Evolutionary conservation across 73 alveolate genomes (phyloP).

Genomic region (Uronychia setigera): DNA sequence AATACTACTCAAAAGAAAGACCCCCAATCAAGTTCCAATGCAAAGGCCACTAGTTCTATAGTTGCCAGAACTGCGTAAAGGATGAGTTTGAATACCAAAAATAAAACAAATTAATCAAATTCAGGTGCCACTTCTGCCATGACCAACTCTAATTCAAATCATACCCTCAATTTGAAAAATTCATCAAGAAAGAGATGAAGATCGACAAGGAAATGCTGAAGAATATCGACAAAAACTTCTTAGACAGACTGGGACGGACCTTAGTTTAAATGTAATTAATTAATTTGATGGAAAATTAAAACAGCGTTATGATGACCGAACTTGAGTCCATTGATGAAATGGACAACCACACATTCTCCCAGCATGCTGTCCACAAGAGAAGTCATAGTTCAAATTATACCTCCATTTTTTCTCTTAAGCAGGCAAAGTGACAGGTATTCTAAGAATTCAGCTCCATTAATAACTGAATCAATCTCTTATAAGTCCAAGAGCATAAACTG

Average conservation of each 20-base stretch:
- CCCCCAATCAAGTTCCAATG: background rate
- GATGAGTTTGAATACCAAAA: background rate
- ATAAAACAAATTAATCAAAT: no score
- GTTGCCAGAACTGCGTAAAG: background rate
- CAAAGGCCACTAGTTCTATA: background rate
- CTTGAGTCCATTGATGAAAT: no score
- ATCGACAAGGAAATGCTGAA: background rate
- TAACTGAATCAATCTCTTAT: background rate
- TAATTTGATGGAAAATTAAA: no score
- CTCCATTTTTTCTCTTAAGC: background rate
- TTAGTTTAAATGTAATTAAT: background rate
- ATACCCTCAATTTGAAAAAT: no score
- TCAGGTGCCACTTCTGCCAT: background rate
- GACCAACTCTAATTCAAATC: no score
- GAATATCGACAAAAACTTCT: background rate
- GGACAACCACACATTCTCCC: background rate
- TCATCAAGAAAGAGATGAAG: background rate
- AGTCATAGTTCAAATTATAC: background rate
- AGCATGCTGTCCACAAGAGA: background rate
- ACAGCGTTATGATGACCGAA: no score
- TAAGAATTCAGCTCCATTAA: background rate
- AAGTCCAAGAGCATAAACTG: background rate
- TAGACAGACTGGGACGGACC: background rate
- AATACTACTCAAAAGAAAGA: background rate
- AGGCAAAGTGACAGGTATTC: background rate